Percentiles rank a stretch among this genome's conserved stretches.
These are phyloP conservation scores for Phytophthora hibernalis DNA, from an alignment of 352 stramenopile genomes.

Conservation along the genomic window DNA sequence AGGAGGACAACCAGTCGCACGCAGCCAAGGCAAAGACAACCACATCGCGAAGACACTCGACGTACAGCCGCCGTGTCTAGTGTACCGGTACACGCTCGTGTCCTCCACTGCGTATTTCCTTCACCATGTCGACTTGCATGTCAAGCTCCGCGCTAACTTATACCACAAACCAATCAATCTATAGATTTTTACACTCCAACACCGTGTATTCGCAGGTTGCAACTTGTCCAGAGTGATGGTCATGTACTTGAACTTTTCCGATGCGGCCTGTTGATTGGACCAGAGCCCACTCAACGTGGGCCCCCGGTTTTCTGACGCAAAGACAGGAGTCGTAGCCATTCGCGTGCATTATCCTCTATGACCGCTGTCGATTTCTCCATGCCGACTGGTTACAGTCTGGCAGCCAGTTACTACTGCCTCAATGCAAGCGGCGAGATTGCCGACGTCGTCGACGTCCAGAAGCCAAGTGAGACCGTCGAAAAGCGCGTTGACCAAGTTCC, in stretches of 20 bases:
- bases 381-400: constrained; percentile 31
- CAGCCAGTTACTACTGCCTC: constrained; percentile 42
- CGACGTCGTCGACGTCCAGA: neutral
- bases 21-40: constrained; percentile 6
- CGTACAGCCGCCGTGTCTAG: constrained; percentile 10
- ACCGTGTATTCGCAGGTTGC: no score
- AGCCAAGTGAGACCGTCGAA: constrained; percentile 11
- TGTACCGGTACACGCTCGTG: neutral
- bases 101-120: neutral
- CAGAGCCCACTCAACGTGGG: constrained; percentile 20
- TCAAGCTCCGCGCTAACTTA: constrained; percentile 23
- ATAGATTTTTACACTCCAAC: constrained; percentile 11
- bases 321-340: constrained; percentile 7
- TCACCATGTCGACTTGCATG: constrained; percentile 5
- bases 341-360: constrained; percentile 23
- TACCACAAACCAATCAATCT: constrained; percentile 20
- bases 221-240: constrained; percentile 30
- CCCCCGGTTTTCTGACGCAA: constrained; percentile 11
- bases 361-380: constrained; percentile 13
- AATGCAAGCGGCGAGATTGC: constrained; percentile 23
- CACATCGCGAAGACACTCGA: constrained; percentile 15
- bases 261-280: constrained; percentile 36
- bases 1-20: constrained; percentile 10
- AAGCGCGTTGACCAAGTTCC: neutral
- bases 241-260: constrained; percentile 22